These are phyloP conservation scores for Centrapalus pauciflorus DNA, from an alignment of 129 eudicot species.

Conservation along the genomic window DNA sequence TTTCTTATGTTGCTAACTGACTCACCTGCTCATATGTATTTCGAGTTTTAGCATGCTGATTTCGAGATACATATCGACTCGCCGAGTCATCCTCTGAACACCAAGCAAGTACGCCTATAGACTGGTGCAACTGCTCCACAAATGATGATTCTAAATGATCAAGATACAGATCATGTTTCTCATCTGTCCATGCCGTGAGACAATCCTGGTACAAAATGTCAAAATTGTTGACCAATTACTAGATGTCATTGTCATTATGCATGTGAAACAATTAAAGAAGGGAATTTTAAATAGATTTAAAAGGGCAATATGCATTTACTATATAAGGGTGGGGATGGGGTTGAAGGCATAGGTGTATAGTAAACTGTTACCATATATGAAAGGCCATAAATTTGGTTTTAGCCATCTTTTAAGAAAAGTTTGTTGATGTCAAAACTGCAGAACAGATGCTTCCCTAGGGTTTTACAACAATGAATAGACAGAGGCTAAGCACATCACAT, in stretches of 20 bases:
- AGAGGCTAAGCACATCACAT: conserved; percentile 8
- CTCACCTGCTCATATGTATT: conserved; percentile 24
- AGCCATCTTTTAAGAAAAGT: background rate
- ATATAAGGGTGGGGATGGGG: background rate
- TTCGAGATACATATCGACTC: background rate
- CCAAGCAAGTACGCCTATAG: conserved; percentile 22
- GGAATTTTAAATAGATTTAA: background rate
- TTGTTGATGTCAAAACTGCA: background rate
- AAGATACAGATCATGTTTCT: conserved; percentile 55
- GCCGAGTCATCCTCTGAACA: conserved; percentile 4
- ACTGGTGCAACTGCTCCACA: conserved; percentile 51
- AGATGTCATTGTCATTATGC: background rate
- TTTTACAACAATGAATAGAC: conserved; percentile 1
- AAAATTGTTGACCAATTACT: conserved; percentile 8
- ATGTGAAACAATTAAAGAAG: background rate
- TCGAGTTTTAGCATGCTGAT: background rate
- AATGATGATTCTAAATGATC: conserved; percentile 56
- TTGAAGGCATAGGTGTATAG: background rate
- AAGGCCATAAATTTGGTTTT: background rate
- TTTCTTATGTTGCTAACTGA: conserved; percentile 3
- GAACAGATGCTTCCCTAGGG: background rate
- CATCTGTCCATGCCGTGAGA: conserved; percentile 48
- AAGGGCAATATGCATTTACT: background rate
- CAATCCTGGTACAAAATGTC: conserved; percentile 26
- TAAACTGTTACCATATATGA: background rate